Evolutionary conservation across 2,329 filamentous ascomycete species (phyloP).

Genomic region (Knufia fluminis): DNA sequence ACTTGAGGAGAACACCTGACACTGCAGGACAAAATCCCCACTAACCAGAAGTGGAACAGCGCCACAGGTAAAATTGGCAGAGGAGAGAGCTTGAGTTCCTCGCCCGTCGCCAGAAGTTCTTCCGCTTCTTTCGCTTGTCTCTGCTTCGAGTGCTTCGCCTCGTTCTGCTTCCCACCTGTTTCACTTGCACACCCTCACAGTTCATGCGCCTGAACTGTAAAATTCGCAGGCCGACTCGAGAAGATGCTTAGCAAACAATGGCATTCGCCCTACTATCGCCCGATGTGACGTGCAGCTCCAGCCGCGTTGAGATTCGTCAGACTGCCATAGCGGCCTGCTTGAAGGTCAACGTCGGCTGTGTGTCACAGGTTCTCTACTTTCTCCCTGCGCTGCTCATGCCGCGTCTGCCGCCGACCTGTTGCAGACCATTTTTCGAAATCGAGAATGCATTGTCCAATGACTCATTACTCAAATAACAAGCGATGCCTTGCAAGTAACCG

Average conservation of each 20-base stretch:
- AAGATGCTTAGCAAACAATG: not conserved
- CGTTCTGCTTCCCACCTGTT: conserved; percentile 1
- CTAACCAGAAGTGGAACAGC: not conserved
- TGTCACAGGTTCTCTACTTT: not conserved
- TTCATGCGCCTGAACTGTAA: not conserved
- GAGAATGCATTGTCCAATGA: not conserved
- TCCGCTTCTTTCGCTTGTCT: not conserved
- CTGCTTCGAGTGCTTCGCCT: conserved; percentile 2
- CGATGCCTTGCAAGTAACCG: not conserved
- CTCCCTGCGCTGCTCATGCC: not conserved
- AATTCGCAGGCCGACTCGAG: not conserved
- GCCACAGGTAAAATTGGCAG: not conserved
- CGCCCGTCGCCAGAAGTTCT: not conserved
- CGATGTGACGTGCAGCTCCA: not conserved
- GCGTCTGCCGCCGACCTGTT: not conserved
- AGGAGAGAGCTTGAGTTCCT: not conserved
- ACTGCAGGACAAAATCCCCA: too few species aligned
- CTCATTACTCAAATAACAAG: not conserved
- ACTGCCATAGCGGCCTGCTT: not conserved
- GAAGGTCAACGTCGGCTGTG: not conserved
- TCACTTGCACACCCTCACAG: conserved; percentile 1
- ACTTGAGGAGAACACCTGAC: too few species aligned
- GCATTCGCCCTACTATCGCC: not conserved
- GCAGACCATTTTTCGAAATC: conserved; percentile 1
- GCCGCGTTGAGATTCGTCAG: not conserved